Evolutionary conservation across 768 basidiomycete species (phyloP).

Genomic region (button mushroom (Agaricus bisporus)): DNA sequence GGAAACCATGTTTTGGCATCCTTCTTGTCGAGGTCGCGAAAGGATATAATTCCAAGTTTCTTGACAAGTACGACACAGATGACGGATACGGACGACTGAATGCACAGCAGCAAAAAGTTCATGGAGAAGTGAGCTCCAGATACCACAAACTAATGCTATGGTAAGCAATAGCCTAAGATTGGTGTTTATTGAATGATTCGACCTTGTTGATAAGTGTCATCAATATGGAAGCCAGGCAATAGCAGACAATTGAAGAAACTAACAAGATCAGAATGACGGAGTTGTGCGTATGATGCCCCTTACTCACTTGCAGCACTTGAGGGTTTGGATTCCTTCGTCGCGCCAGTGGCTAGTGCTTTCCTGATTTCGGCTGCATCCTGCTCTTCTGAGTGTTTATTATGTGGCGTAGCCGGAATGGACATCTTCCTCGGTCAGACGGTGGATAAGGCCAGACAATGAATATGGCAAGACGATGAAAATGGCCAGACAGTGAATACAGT

Average conservation of each 20-base stretch:
- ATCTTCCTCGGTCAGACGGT: neutral
- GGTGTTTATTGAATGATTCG: slow-evolving; percentile 11
- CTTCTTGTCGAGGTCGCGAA: slow-evolving; percentile 73
- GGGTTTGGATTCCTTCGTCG: slow-evolving; percentile 23
- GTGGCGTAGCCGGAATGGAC: slow-evolving; percentile 3
- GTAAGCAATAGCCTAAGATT: neutral
- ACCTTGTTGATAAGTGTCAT: slow-evolving; percentile 99
- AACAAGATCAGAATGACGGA: neutral
- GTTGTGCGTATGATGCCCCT: neutral
- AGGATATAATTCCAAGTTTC: slow-evolving; percentile 70
- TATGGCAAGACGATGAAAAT: too few species aligned
- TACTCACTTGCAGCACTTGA: slow-evolving; percentile 23
- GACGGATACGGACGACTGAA: slow-evolving; percentile 88
- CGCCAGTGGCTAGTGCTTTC: slow-evolving; percentile 30
- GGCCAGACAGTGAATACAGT: too few species aligned
- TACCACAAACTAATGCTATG: slow-evolving; percentile 73
- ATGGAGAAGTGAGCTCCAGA: slow-evolving; percentile 92
- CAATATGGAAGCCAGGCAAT: slow-evolving; percentile 87
- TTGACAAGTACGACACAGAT: slow-evolving; percentile 71
- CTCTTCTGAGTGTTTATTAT: slow-evolving; percentile 3
- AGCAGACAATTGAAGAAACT: slow-evolving; percentile 83
- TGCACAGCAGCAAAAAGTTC: slow-evolving; percentile 91
- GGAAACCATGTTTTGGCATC: slow-evolving; percentile 95
- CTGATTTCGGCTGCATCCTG: slow-evolving; percentile 45
- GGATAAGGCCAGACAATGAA: too few species aligned